Conservation (phyloP, 2,329 filamentous ascomycete genomes). For the Grosmannia penicillata region DNA sequence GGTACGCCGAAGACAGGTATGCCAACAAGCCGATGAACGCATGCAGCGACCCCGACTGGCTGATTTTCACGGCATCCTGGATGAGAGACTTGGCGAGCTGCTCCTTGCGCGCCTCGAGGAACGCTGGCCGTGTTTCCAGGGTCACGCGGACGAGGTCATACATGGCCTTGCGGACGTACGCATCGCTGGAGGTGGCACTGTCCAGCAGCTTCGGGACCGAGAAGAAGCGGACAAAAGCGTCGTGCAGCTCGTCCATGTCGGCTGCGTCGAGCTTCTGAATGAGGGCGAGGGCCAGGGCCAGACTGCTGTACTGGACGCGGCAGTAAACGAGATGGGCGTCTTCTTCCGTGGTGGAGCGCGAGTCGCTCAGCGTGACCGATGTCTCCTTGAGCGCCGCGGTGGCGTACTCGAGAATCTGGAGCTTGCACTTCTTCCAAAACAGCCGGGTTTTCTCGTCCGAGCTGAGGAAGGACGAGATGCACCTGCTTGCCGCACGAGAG, state of each 20-base stretch:
- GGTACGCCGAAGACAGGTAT: slow-evolving; percentile 46
- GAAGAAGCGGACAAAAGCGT: slow-evolving; percentile 53
- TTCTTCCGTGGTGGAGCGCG: slow-evolving; percentile 67
- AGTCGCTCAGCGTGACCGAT: slow-evolving; percentile 70
- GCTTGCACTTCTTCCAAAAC: slow-evolving; percentile 72
- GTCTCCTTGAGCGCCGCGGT: slow-evolving; percentile 70
- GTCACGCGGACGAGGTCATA: slow-evolving; percentile 36
- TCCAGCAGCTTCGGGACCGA: slow-evolving; percentile 52
- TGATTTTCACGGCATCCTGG: slow-evolving; percentile 55
- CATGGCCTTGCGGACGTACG: slow-evolving; percentile 32
- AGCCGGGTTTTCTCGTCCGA: slow-evolving; percentile 63
- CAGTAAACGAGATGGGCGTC: slow-evolving; percentile 78
- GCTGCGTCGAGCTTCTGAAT: slow-evolving; percentile 29
- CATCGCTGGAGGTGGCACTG: slow-evolving; percentile 47
- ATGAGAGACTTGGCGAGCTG: slow-evolving; percentile 47
- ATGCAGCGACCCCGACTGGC: slow-evolving; percentile 59
- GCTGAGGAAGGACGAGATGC: slow-evolving; percentile 59
- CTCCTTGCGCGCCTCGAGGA: slow-evolving; percentile 33
- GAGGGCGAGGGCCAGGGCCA: slow-evolving; percentile 40
- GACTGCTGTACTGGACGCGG: slow-evolving; percentile 47
- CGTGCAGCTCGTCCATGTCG: slow-evolving; percentile 44
- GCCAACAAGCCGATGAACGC: slow-evolving; percentile 56
- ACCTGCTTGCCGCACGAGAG: slow-evolving; percentile 60
- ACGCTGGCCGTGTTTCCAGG: slow-evolving; percentile 28
- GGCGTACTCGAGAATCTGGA: slow-evolving; percentile 68